A percentile compares a stretch with the other conserved stretches of the same genome.
Conservation (phyloP, 345 rosid species). For the Moricandia moricandioides region DNA sequence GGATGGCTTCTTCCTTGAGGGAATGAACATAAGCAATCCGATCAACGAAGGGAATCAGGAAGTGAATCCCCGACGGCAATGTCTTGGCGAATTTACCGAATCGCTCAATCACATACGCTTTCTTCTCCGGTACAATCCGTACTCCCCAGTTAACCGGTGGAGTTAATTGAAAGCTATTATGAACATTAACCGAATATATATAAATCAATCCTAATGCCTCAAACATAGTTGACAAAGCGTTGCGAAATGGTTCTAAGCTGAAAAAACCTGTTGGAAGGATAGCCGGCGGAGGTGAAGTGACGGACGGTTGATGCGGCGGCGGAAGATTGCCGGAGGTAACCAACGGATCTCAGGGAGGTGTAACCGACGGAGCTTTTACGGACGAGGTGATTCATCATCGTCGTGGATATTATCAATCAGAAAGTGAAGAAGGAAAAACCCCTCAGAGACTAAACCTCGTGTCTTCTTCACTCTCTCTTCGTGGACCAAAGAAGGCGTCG, state of each 20-base stretch:
- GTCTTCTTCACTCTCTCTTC: not conserved
- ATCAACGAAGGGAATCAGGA: constrained; percentile 85
- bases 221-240: too few species aligned
- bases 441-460: constrained; percentile 15
- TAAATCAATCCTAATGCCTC: constrained; percentile 8
- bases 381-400: constrained; percentile 29
- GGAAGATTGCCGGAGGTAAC: constrained; percentile 31
- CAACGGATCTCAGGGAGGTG: constrained; percentile 32
- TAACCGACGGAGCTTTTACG: constrained; percentile 25
- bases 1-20: constrained; percentile 94
- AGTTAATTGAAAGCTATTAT: constrained; percentile 52
- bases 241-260: too few species aligned
- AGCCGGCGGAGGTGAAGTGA: constrained; percentile 42
- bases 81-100: constrained; percentile 85
- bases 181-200: not conserved
- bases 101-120: constrained; percentile 84
- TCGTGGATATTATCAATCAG: not conserved
- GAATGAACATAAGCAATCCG: constrained; percentile 95
- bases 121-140: constrained; percentile 86
- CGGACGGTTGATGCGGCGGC: constrained; percentile 19
- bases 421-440: constrained; percentile 5
- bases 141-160: constrained; percentile 94
- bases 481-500: not conserved
- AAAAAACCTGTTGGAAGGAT: constrained; percentile 43
- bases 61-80: constrained; percentile 80